These are phyloP conservation scores for Oldenlandia corymbosa DNA, from an alignment of 257 asterid genomes.

Conservation along the genomic window DNA sequence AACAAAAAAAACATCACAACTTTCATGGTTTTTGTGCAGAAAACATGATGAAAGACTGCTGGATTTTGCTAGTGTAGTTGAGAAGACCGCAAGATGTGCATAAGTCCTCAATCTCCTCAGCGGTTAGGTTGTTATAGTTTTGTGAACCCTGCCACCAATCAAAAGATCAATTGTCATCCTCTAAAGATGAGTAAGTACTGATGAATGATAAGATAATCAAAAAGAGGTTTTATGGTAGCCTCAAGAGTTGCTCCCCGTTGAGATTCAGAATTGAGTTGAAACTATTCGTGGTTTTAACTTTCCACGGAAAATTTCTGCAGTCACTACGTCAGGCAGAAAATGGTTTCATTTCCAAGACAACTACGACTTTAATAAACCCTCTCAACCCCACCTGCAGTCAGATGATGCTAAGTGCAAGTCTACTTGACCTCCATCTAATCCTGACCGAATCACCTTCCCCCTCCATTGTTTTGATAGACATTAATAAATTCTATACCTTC, in stretches of 20 bases:
- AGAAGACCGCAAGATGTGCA: conserved; percentile 72
- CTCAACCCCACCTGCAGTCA: too few species aligned
- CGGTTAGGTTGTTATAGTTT: conserved; percentile 51
- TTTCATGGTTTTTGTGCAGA: conserved; percentile 79
- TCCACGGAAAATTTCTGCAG: background rate
- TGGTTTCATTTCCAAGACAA: background rate
- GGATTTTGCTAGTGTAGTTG: conserved; percentile 57
- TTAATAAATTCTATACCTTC: too few species aligned
- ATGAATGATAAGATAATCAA: background rate
- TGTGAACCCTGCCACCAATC: conserved; percentile 31
- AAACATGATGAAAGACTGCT: conserved; percentile 73
- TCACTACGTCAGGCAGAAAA: background rate
- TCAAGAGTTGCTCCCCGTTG: background rate
- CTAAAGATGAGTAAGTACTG: background rate
- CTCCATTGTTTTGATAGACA: too few species aligned
- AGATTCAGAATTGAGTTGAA: background rate
- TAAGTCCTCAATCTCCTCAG: conserved; percentile 82
- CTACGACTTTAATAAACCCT: background rate
- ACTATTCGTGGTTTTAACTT: background rate
- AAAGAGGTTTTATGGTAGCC: background rate
- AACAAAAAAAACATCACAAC: background rate
- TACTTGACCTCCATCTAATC: too few species aligned
- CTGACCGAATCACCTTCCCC: too few species aligned
- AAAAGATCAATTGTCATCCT: background rate
- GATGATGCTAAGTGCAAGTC: too few species aligned